Percentiles rank a stretch among this genome's conserved stretches.
Conservation (phyloP, 2,329 filamentous ascomycete genomes). For the Biscogniauxia mediterranea region DNA sequence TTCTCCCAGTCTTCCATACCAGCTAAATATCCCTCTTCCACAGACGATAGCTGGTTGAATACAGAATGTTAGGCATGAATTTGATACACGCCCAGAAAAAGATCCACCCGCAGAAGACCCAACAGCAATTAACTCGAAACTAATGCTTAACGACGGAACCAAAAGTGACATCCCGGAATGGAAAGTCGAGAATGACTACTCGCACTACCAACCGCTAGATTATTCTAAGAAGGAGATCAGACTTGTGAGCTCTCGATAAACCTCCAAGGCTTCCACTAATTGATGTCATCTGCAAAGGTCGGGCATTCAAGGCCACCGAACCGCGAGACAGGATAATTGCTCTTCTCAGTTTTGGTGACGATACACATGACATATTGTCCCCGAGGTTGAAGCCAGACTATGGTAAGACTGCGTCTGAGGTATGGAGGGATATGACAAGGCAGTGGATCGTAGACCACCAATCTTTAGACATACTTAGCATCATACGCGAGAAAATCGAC, state of each 20-base stretch:
- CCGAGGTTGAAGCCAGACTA: slow-evolving; percentile 6
- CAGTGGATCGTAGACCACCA: slow-evolving; percentile 6
- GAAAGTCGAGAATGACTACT: slow-evolving; percentile 9
- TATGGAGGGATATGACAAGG: slow-evolving; percentile 7
- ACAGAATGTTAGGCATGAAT: background rate
- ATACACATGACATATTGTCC: slow-evolving; percentile 1
- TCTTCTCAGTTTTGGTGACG: slow-evolving; percentile 5
- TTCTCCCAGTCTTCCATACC: background rate
- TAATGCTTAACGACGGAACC: background rate
- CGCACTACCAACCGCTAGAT: slow-evolving; percentile 3
- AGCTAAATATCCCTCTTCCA: background rate
- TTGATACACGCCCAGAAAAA: background rate
- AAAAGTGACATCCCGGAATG: slow-evolving; percentile 5
- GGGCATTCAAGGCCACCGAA: slow-evolving; percentile 5
- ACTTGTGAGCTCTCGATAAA: background rate
- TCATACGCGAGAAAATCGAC: slow-evolving; percentile 3
- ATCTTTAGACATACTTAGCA: slow-evolving; percentile 3
- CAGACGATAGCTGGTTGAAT: background rate
- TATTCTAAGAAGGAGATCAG: slow-evolving; percentile 5
- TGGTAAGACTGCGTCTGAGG: slow-evolving; percentile 2
- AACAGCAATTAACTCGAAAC: background rate
- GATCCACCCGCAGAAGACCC: background rate
- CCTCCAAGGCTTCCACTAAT: slow-evolving; percentile 1
- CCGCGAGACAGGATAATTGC: slow-evolving; percentile 6
- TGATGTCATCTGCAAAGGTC: slow-evolving; percentile 1